Conservation (phyloP, 2,329 filamentous ascomycete genomes). For the Ophiostoma piceae region DNA sequence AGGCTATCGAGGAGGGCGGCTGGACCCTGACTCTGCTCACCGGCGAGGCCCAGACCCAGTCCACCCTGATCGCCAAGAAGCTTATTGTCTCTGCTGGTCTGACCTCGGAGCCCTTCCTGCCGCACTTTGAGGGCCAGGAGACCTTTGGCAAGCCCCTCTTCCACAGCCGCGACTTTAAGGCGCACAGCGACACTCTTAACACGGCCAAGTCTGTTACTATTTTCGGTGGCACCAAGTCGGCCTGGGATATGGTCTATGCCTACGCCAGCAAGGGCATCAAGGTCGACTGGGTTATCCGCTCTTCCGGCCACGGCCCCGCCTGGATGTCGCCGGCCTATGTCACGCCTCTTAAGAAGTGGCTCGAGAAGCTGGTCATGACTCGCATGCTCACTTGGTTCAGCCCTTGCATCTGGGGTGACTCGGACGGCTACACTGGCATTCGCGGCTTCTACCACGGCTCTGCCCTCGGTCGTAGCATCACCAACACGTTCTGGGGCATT, state of each 20-base stretch:
- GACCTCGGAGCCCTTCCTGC: constrained; percentile 47
- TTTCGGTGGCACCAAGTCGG: constrained; percentile 59
- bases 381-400: constrained; percentile 68
- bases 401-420: constrained; percentile 66
- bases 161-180: constrained; percentile 44
- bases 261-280: constrained; percentile 51
- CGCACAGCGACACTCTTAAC: constrained; percentile 39
- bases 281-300: constrained; percentile 57
- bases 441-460: constrained; percentile 55
- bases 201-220: constrained; percentile 47
- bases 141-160: constrained; percentile 45
- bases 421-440: constrained; percentile 53
- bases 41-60: constrained; percentile 21
- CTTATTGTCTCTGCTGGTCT: constrained; percentile 53
- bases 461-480: constrained; percentile 50
- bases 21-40: constrained; percentile 39
- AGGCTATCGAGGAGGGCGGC: constrained; percentile 39
- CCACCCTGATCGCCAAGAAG: constrained; percentile 39
- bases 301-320: constrained; percentile 51
- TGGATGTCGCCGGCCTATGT: constrained; percentile 58
- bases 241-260: constrained; percentile 60
- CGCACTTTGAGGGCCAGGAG: constrained; percentile 44
- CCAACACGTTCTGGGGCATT: constrained; percentile 53
- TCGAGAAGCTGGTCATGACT: constrained; percentile 62
- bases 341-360: constrained; percentile 60